phyloP scores from a whole-genome alignment of 2,329 filamentous ascomycete species.

The Verticillium alfalfae region DNA sequence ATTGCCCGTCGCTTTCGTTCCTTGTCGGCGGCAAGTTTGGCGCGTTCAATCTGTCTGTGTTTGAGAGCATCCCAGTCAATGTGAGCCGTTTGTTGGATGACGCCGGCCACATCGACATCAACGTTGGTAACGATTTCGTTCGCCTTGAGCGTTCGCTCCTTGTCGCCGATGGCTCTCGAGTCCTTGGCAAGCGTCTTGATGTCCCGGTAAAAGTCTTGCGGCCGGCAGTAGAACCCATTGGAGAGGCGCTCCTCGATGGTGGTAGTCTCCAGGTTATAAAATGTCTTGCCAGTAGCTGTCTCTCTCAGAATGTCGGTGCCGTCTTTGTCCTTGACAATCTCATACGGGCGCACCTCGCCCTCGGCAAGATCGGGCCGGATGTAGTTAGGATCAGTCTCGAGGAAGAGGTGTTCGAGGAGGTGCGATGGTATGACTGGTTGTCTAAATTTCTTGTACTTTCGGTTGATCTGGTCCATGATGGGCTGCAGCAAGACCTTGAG shows the following conservation, averaged over 20 bases:
- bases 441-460: conserved; percentile 83
- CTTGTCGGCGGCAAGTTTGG: conserved; percentile 53
- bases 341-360: conserved; percentile 64
- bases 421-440: conserved; percentile 69
- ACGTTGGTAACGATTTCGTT: conserved; percentile 92
- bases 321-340: conserved; percentile 73
- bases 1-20: conserved; percentile 57
- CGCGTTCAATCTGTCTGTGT: conserved; percentile 62
- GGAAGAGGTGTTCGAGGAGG: conserved; percentile 75
- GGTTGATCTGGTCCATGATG: conserved; percentile 95
- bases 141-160: conserved; percentile 75
- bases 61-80: conserved; percentile 82
- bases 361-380: conserved; percentile 52
- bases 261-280: conserved; percentile 88
- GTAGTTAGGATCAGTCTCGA: conserved; percentile 72
- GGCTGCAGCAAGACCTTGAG: conserved; percentile 87
- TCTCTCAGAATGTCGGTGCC: conserved; percentile 74
- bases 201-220: conserved; percentile 83
- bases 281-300: conserved; percentile 73
- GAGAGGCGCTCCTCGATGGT: conserved; percentile 95
- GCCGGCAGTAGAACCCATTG: conserved; percentile 91
- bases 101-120: conserved; percentile 80
- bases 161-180: conserved; percentile 75
- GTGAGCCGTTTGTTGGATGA: conserved; percentile 62
- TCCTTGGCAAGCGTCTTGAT: conserved; percentile 82